Evolutionary conservation across 768 basidiomycete genomes (phyloP).

Genomic region (Pulveroboletus ravenelii): DNA sequence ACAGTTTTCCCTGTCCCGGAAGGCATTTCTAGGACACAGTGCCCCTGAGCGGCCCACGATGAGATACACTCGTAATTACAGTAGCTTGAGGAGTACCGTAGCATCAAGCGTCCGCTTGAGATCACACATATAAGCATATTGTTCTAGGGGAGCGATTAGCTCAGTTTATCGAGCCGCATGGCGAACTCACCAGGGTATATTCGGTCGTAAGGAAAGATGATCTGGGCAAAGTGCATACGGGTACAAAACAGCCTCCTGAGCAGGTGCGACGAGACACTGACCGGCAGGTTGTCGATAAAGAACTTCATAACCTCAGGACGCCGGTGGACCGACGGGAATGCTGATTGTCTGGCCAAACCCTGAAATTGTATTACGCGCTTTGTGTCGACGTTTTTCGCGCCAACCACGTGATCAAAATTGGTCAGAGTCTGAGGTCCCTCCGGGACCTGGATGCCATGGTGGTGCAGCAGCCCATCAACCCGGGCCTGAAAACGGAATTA

Average conservation of each 20-base stretch:
- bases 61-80: background rate
- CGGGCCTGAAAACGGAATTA: too few species aligned
- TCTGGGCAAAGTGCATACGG: constrained; percentile 37
- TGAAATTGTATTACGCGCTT: background rate
- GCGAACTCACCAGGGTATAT: constrained; percentile 81
- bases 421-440: too few species aligned
- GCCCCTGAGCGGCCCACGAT: constrained; percentile 58
- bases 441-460: too few species aligned
- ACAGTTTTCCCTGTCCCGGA: constrained; percentile 99
- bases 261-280: constrained; percentile 31
- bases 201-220: constrained; percentile 89
- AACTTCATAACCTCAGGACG: constrained; percentile 58
- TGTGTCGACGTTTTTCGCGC: background rate
- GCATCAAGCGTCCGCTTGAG: constrained; percentile 95
- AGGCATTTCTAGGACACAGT: constrained; percentile 99
- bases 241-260: background rate
- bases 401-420: constrained; percentile 14
- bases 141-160: constrained; percentile 51
- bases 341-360: background rate
- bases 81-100: constrained; percentile 47
- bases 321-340: background rate
- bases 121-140: constrained; percentile 99
- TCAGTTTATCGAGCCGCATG: background rate
- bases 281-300: constrained; percentile 75
- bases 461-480: too few species aligned